A percentile compares a stretch with the other conserved stretches of the same genome.
Conservation (phyloP, 2,329 filamentous ascomycete species). For the Dactylonectria estremocensis region DNA sequence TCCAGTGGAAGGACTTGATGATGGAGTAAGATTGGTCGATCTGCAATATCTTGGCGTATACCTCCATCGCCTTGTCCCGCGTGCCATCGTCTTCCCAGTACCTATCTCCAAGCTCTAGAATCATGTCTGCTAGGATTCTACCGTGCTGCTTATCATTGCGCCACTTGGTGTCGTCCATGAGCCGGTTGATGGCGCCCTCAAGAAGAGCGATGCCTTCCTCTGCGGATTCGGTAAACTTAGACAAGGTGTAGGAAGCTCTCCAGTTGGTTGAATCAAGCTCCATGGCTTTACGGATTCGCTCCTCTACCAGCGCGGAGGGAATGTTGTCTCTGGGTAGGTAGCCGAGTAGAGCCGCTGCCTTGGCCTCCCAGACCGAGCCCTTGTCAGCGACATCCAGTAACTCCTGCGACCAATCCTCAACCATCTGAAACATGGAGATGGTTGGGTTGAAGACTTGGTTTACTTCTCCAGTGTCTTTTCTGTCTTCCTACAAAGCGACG, state of each 20-base stretch:
- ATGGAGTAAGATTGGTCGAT: neutral
- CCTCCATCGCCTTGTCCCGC: conserved; percentile 10
- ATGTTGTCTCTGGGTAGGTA: conserved; percentile 9
- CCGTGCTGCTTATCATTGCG: neutral
- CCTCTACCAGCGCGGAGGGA: neutral
- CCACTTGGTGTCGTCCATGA: conserved; percentile 19
- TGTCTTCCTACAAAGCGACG: neutral
- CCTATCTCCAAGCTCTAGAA: conserved; percentile 10
- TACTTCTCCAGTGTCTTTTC: neutral
- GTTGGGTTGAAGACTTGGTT: neutral
- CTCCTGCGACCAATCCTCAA: conserved; percentile 19
- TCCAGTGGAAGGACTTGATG: neutral
- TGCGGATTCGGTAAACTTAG: neutral
- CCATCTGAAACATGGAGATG: conserved; percentile 8
- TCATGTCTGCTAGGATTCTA: conserved; percentile 1
- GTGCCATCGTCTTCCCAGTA: conserved; percentile 21
- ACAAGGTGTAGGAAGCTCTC: conserved; percentile 17
- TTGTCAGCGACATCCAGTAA: conserved; percentile 12
- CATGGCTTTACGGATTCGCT: conserved; percentile 21
- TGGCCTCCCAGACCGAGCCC: conserved; percentile 17
- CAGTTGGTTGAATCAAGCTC: conserved; percentile 18
- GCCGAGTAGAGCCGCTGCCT: conserved; percentile 12
- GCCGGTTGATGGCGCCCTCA: neutral
- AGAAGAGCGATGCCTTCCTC: conserved; percentile 1
- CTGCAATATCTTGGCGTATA: conserved; percentile 16